Evolutionary conservation across 106 monocot genomes (phyloP).

Genomic region (Narthecium ossifragum): DNA sequence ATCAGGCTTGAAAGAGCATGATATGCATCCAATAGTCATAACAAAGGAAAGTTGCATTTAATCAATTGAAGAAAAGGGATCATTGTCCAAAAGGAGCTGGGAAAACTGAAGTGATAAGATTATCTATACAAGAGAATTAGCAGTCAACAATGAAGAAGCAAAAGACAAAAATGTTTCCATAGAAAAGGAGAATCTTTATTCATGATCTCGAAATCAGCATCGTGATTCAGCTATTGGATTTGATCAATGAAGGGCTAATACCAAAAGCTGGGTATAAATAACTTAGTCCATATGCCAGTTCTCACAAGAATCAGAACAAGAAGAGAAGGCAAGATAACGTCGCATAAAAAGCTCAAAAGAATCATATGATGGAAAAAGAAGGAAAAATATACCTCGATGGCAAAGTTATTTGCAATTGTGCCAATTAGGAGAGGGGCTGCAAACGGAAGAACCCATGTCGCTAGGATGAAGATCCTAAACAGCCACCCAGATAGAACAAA

Average conservation of each 20-base stretch:
- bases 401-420: conserved; percentile 63
- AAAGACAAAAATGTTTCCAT: not conserved
- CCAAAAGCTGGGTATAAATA: not conserved
- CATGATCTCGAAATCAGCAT: no score
- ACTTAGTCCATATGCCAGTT: not conserved
- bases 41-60: no score
- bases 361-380: not conserved
- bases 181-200: no score
- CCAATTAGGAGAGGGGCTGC: conserved; percentile 83
- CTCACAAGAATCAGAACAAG: not conserved
- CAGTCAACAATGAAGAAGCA: not conserved
- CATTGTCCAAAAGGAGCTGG: no score
- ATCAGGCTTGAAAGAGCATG: not conserved
- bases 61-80: no score
- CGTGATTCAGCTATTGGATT: not conserved
- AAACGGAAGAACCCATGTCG: conserved; percentile 79
- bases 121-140: no score
- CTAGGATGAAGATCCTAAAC: conserved; percentile 80
- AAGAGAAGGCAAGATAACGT: not conserved
- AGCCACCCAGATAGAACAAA: conserved; percentile 88
- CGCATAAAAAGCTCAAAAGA: not conserved
- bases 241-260: not conserved
- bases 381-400: conserved; percentile 55
- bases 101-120: no score
- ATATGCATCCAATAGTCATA: no score